These are phyloP conservation scores for Apiotrichum brassicae DNA, from an alignment of 1,284 basidiomycete genomes.

Conservation along the genomic window DNA sequence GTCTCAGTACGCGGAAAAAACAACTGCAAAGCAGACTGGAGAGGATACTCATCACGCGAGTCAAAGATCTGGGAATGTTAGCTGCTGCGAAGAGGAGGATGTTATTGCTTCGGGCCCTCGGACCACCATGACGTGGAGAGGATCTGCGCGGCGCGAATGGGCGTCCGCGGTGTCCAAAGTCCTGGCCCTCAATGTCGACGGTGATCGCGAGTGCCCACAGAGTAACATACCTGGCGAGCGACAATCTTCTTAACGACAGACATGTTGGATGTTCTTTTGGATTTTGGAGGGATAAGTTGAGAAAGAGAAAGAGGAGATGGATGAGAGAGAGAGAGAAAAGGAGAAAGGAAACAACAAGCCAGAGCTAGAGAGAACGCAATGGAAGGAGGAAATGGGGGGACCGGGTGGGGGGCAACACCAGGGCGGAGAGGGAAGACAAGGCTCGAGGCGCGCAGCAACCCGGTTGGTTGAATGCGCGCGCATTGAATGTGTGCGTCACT, in stretches of 20 bases:
- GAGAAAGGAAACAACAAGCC: too few relatives aligned
- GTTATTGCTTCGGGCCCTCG: background rate
- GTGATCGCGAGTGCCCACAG: too few relatives aligned
- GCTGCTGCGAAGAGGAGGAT: background rate
- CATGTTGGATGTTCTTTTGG: constrained; percentile 52
- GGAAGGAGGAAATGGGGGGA: background rate
- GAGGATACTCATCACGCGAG: constrained; percentile 64
- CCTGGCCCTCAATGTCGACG: too few relatives aligned
- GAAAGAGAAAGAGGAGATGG: background rate
- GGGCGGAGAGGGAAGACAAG: too few relatives aligned
- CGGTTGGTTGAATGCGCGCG: too few relatives aligned
- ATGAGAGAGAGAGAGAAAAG: constrained; percentile 4
- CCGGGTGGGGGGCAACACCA: too few relatives aligned
- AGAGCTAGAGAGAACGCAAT: constrained; percentile 1
- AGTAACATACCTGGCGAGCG: constrained; percentile 75
- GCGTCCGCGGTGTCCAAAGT: too few relatives aligned
- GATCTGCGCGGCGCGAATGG: too few relatives aligned
- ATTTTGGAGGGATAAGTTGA: background rate
- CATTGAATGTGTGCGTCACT: too few relatives aligned
- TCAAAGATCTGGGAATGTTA: constrained; percentile 73
- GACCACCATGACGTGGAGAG: background rate
- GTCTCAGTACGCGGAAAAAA: too few relatives aligned
- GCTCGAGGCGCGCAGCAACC: too few relatives aligned
- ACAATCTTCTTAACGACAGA: constrained; percentile 72
- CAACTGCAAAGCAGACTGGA: background rate